Conservation (phyloP, 2,329 filamentous ascomycete species). For the Lecanosticta acicola region DNA sequence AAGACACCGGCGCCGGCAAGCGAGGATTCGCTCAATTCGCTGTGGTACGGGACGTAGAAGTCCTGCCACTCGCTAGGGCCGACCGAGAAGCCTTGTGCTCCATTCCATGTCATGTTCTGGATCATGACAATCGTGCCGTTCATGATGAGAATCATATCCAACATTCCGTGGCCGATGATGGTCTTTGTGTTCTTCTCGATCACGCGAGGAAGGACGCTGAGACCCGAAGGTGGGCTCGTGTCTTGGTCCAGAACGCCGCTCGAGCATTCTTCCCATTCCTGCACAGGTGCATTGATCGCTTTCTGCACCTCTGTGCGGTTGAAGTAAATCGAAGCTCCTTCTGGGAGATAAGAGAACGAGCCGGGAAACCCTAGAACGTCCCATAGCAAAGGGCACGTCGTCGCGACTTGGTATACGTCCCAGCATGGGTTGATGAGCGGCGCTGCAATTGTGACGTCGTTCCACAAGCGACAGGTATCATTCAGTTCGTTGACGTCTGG, state of each 20-base stretch:
- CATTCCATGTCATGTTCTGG: slow-evolving; percentile 78
- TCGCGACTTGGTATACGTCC: slow-evolving; percentile 67
- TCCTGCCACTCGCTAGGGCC: slow-evolving; percentile 50
- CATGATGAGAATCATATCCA: slow-evolving; percentile 62
- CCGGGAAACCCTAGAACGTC: slow-evolving; percentile 66
- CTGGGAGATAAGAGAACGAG: slow-evolving; percentile 57
- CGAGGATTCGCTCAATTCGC: slow-evolving; percentile 41
- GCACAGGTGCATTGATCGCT: slow-evolving; percentile 50
- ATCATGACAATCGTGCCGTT: slow-evolving; percentile 67
- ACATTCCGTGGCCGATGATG: slow-evolving; percentile 65
- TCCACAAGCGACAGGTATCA: slow-evolving; percentile 46
- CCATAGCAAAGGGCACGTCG: slow-evolving; percentile 65
- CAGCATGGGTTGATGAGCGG: slow-evolving; percentile 67
- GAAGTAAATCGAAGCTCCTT: slow-evolving; percentile 50
- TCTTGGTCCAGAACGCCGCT: slow-evolving; percentile 47
- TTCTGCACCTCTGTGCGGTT: slow-evolving; percentile 36
- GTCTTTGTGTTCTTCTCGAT: slow-evolving; percentile 69
- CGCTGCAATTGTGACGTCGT: slow-evolving; percentile 51
- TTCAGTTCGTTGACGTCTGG: slow-evolving; percentile 42
- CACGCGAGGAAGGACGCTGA: slow-evolving; percentile 59
- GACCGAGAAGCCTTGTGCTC: slow-evolving; percentile 61
- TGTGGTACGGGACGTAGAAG: slow-evolving; percentile 64
- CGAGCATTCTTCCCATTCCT: slow-evolving; percentile 58
- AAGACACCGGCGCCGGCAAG: slow-evolving; percentile 60
- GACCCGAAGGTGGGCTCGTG: slow-evolving; percentile 49